Evolutionary conservation across 208 protist genomes (phyloP), one percentile per base, ranked within the genome.

Genomic region (Cochliopodium minus): DNA sequence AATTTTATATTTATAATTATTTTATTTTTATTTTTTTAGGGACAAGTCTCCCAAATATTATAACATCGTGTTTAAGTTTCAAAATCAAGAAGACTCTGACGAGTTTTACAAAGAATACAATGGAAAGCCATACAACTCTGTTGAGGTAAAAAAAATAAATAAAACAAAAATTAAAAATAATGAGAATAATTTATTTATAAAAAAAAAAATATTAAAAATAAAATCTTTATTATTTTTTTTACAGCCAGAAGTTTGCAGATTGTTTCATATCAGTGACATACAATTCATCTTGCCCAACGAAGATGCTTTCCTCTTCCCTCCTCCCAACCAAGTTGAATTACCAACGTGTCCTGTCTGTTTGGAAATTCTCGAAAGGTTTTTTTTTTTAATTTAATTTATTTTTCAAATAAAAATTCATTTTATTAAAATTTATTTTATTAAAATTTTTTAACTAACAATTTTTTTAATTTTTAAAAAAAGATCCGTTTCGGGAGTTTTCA

Each of bases 281-380:
- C 10, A 9, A 5, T 2, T 6, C 4, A 20, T 28, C 0, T 4
- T 29, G 23, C 45, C 32, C 9, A 0, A 26, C 6, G 7, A 25
- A 30, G 5, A 5, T 32, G 9, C 11, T 48, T 4, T 4, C 23
- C 23, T 4, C 29, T 30, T 4, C 29, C 2, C 6, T 28, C 9
- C 23, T n/a, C 25, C 13, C 0, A 33, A 50, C 25, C 17, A 22
- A 28, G 17, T 26, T 54, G 49, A 54, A 54, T 28, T 54, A 20
- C 49, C 49, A 36, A 54, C 15, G n/a, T 54, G 49, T 28, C 49
- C 49, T 26, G 32, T 54, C 15, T 54, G 49, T 54, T 17, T 54
- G 3, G 49, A 54, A 25, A 23, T 9, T n/a, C 26, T 54, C n/a
- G n/a, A n/a, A n/a, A n/a, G n/a, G n/a, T n/a, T n/a, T n/a, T n/a